Evolutionary conservation across 495 filamentous ascomycete genomes (phyloP).

Genomic region (Filosporella fistucella): DNA sequence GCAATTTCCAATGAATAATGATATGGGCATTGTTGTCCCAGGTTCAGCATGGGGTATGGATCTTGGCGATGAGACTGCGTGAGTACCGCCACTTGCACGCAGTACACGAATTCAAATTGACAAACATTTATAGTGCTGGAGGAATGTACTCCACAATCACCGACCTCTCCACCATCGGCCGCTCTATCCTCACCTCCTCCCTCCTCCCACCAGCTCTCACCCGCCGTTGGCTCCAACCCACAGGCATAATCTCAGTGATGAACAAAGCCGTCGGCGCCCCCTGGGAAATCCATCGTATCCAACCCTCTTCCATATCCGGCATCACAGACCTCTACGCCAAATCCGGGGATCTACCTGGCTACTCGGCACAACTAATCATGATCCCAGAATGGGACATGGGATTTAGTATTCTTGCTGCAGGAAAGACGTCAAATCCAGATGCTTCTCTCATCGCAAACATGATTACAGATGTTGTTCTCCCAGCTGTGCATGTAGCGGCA

Average conservation of each 20-base stretch:
- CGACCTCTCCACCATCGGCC: conserved; percentile 49
- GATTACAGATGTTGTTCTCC: conserved; percentile 30
- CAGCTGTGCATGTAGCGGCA: conserved; percentile 30
- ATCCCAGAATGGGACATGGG: conserved; percentile 50
- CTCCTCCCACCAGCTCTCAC: conserved; percentile 41
- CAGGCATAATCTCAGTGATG: conserved; percentile 40
- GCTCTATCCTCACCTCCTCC: conserved; percentile 46
- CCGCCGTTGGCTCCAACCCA: conserved; percentile 54
- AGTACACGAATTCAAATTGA: conserved; percentile 1
- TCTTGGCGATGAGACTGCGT: conserved; percentile 22
- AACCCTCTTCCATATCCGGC: conserved; percentile 16
- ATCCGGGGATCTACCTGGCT: conserved; percentile 42
- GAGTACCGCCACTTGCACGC: conserved; percentile 7
- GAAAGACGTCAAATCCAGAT: conserved; percentile 20
- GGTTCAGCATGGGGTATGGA: conserved; percentile 9
- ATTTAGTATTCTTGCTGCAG: conserved; percentile 46
- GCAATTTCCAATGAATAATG: conserved; percentile 24
- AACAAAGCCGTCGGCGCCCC: conserved; percentile 46
- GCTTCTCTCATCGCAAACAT: conserved; percentile 31
- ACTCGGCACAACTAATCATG: conserved; percentile 40
- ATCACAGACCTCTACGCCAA: conserved; percentile 49
- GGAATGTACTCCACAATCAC: conserved; percentile 50
- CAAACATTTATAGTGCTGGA: conserved; percentile 39
- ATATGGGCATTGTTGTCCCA: conserved; percentile 31
- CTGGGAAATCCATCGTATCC: conserved; percentile 50